Evolutionary conservation across 345 rosid genomes (phyloP).

Genomic region (Gossypium raimondii): DNA sequence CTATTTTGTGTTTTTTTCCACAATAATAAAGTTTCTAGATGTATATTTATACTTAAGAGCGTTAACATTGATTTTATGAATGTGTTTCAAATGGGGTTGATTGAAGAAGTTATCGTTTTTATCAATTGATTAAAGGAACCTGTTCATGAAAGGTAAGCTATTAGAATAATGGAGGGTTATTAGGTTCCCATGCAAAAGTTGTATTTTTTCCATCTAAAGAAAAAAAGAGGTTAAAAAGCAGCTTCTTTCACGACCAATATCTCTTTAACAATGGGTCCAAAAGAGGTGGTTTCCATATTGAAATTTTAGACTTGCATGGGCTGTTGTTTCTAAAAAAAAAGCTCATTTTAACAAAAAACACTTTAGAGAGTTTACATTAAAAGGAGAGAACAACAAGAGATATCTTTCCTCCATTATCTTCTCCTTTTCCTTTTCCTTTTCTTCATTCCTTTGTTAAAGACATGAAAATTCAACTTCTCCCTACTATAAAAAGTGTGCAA

Average conservation of each 20-base stretch:
- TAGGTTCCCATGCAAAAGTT: constrained; percentile 49
- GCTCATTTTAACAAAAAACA: constrained; percentile 34
- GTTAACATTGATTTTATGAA: background rate
- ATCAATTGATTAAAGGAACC: constrained; percentile 21
- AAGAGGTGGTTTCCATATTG: constrained; percentile 20
- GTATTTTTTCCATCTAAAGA: constrained; percentile 14
- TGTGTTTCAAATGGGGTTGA: background rate
- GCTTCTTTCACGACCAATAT: constrained; percentile 27
- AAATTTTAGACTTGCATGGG: constrained; percentile 30
- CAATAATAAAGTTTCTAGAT: background rate
- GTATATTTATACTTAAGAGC: background rate
- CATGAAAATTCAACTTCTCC: constrained; percentile 29
- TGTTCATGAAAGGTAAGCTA: constrained; percentile 14
- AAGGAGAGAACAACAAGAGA: constrained; percentile 48
- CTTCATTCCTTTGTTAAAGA: constrained; percentile 27
- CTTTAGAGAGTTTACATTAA: constrained; percentile 48
- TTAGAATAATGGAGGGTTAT: constrained; percentile 23
- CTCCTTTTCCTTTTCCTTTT: background rate
- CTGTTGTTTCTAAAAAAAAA: constrained; percentile 14
- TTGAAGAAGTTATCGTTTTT: constrained; percentile 10
- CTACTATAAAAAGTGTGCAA: constrained; percentile 20
- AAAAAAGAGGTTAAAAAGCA: constrained; percentile 36
- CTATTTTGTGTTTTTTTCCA: background rate
- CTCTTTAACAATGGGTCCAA: constrained; percentile 25
- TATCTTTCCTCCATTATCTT: constrained; percentile 25